Evolutionary conservation across 179 eudicot genomes (phyloP).

Genomic region (Heliamphora ciliata): DNA sequence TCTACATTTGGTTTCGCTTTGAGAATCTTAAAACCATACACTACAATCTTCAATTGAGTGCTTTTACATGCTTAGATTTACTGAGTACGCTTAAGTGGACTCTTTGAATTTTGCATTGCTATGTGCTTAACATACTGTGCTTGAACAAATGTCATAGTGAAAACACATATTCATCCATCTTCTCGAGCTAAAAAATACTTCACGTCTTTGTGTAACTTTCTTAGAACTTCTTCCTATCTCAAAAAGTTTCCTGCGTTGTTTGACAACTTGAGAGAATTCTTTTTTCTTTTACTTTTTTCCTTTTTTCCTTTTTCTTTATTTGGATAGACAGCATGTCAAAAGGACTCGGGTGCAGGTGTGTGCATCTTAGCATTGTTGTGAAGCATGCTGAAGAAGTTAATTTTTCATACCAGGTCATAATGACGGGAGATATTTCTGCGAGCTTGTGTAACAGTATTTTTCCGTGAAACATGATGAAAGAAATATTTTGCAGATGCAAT

Average conservation of each 20-base stretch:
- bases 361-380: too few relatives aligned
- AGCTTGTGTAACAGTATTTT: slow-evolving; percentile 83
- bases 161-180: too few relatives aligned
- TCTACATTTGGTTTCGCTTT: slow-evolving; percentile 8
- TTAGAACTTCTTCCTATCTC: too few relatives aligned
- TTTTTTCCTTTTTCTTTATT: too few relatives aligned
- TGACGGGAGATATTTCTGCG: slow-evolving; percentile 88
- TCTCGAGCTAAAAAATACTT: too few relatives aligned
- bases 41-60: background rate
- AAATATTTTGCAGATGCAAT: slow-evolving; percentile 80
- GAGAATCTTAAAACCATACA: background rate
- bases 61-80: slow-evolving; percentile 2
- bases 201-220: too few relatives aligned
- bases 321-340: too few relatives aligned
- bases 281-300: too few relatives aligned
- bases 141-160: too few relatives aligned
- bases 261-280: too few relatives aligned
- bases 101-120: background rate
- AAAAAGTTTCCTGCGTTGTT: too few relatives aligned
- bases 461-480: slow-evolving; percentile 51
- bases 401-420: slow-evolving; percentile 71
- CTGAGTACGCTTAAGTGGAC: background rate
- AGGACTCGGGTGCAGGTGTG: too few relatives aligned
- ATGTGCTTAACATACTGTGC: background rate
- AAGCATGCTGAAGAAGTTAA: background rate